phyloP scores from a whole-genome alignment of 2,329 filamentous ascomycete species.

The Epichloe brachyelytri region DNA sequence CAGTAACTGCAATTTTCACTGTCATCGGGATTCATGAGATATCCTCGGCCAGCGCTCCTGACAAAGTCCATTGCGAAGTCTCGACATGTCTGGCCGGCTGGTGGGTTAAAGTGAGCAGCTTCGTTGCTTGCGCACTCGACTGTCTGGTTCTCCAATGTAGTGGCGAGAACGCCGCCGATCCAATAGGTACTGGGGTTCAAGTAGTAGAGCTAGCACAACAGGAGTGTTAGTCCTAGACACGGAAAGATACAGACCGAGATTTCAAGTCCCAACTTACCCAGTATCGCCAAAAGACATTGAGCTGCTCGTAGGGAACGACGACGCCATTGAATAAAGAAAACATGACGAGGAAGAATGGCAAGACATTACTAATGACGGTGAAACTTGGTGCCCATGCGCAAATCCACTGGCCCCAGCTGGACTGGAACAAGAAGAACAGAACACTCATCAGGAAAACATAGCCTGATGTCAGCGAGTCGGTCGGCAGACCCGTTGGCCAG shows the following conservation, averaged over 20 bases:
- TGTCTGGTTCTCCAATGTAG: constrained; percentile 6
- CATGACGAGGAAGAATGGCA: constrained; percentile 75
- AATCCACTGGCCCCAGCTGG: constrained; percentile 73
- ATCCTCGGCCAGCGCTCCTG: constrained; percentile 33
- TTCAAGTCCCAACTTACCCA: constrained; percentile 32
- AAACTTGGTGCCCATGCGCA: constrained; percentile 69
- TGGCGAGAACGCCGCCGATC: constrained; percentile 6
- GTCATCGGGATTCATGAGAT: constrained; percentile 48
- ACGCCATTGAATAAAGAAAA: constrained; percentile 68
- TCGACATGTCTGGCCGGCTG: constrained; percentile 48
- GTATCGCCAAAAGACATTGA: constrained; percentile 61
- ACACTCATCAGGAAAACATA: constrained; percentile 4
- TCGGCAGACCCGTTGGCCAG: constrained; percentile 58
- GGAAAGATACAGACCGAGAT: too few species aligned
- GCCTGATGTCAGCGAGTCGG: constrained; percentile 36
- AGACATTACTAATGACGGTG: constrained; percentile 31
- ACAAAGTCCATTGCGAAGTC: constrained; percentile 52
- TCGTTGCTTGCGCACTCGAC: constrained; percentile 29
- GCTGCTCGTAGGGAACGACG: constrained; percentile 49
- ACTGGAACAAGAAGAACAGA: constrained; percentile 65
- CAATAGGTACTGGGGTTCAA: constrained; percentile 6
- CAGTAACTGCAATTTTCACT: constrained; percentile 56
- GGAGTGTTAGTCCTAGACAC: too few species aligned
- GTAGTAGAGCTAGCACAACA: constrained; percentile 2
- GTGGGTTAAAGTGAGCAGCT: constrained; percentile 40